Conservation (phyloP, 768 basidiomycete genomes). For the Russula sp. region DNA sequence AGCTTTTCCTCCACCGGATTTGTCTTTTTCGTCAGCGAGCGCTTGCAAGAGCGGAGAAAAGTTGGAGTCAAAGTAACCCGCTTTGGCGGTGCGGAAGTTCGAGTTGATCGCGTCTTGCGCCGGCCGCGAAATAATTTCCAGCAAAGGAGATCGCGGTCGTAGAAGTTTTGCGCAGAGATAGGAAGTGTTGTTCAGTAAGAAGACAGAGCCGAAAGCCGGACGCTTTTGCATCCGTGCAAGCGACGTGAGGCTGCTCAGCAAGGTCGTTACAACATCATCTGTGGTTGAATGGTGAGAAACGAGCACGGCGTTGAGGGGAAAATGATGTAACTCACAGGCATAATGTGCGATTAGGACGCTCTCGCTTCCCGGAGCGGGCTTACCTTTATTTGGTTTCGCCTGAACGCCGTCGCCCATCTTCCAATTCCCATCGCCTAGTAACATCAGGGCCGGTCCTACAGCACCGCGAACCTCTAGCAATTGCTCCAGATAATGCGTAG, state of each 20-base stretch:
- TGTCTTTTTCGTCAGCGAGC: slow-evolving; percentile 49
- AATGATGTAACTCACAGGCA: slow-evolving; percentile 49
- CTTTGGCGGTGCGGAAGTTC: slow-evolving; percentile 76
- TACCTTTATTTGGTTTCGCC: slow-evolving; percentile 44
- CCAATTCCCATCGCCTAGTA: slow-evolving; percentile 87
- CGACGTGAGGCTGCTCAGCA: slow-evolving; percentile 56
- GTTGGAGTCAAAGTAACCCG: slow-evolving; percentile 80
- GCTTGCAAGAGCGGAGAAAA: slow-evolving; percentile 73
- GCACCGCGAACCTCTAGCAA: slow-evolving; percentile 69
- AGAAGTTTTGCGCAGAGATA: slow-evolving; percentile 64
- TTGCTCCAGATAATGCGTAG: slow-evolving; percentile 63
- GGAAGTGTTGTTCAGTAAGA: slow-evolving; percentile 75
- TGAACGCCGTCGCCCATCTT: slow-evolving; percentile 83
- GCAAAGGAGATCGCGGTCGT: slow-evolving; percentile 47
- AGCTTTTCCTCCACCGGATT: slow-evolving; percentile 43
- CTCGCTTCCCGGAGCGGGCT: slow-evolving; percentile 54
- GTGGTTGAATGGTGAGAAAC: background rate
- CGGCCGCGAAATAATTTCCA: slow-evolving; percentile 55
- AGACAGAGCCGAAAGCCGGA: slow-evolving; percentile 68
- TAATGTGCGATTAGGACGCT: slow-evolving; percentile 69
- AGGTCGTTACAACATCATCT: slow-evolving; percentile 76
- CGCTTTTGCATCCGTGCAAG: slow-evolving; percentile 60
- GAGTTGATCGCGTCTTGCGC: slow-evolving; percentile 62
- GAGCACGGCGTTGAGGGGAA: background rate
- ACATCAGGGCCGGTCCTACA: slow-evolving; percentile 59